Evolutionary conservation across 2,329 filamentous ascomycete genomes (phyloP).

Genomic region (Stylonectria norvegica): DNA sequence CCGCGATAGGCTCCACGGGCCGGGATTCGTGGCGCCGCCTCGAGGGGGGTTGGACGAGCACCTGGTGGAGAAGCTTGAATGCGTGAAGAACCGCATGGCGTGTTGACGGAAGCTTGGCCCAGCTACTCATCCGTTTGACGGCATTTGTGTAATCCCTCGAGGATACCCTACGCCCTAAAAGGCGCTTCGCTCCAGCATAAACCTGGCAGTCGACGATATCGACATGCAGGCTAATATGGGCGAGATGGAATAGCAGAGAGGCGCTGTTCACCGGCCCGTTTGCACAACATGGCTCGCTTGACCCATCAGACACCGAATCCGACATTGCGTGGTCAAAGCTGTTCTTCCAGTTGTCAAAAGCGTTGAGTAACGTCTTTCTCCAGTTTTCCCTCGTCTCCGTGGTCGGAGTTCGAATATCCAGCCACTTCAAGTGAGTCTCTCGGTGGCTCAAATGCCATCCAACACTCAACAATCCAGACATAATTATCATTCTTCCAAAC

Average conservation of each 20-base stretch:
- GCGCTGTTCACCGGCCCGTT: constrained; percentile 71
- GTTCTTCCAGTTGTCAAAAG: constrained; percentile 83
- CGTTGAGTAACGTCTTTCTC: constrained; percentile 70
- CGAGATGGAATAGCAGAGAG: constrained; percentile 78
- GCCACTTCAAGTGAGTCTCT: constrained; percentile 77
- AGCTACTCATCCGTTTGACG: constrained; percentile 71
- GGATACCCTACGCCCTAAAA: constrained; percentile 76
- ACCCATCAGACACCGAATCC: constrained; percentile 35
- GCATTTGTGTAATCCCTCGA: constrained; percentile 70
- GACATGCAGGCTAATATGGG: constrained; percentile 84
- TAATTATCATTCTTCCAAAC: constrained; percentile 85
- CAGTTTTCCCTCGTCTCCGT: constrained; percentile 67
- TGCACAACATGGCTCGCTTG: constrained; percentile 42
- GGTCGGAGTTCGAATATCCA: constrained; percentile 64
- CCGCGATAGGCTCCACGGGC: constrained; percentile 33
- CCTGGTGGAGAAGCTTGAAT: constrained; percentile 73
- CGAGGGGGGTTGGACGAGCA: constrained; percentile 57
- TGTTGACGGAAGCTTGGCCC: constrained; percentile 72
- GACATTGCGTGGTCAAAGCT: constrained; percentile 72
- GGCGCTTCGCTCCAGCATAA: constrained; percentile 72
- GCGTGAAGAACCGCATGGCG: constrained; percentile 83
- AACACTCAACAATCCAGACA: constrained; percentile 85
- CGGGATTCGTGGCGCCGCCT: constrained; percentile 20
- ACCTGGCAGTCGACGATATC: constrained; percentile 89
- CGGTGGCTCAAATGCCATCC: constrained; percentile 89